phyloP scores from a whole-genome alignment of 331 rosid genomes.

The Dryas integrifolia region DNA sequence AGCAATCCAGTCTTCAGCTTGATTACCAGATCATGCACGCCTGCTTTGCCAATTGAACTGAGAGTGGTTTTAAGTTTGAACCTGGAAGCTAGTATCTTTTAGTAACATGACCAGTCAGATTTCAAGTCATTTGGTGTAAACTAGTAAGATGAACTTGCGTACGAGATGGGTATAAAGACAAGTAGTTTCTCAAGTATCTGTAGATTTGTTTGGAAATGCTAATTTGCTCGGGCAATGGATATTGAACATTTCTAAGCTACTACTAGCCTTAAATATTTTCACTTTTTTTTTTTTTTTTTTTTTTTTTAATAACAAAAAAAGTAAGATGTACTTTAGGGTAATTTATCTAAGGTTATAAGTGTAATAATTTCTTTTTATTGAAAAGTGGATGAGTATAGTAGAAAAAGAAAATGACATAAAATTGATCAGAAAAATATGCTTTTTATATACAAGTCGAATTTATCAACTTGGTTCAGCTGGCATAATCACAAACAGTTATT shows the following conservation, averaged over 20 bases:
- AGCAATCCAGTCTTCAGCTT: background rate
- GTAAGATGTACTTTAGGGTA: too few relatives aligned
- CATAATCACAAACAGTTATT: constrained; percentile 57
- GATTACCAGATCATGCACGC: background rate
- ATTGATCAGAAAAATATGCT: background rate
- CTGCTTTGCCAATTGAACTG: background rate
- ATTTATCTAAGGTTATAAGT: too few relatives aligned
- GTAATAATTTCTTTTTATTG: too few relatives aligned
- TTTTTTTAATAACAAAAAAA: too few relatives aligned
- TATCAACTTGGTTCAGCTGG: constrained; percentile 39
- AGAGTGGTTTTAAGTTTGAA: background rate
- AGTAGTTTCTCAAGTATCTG: background rate
- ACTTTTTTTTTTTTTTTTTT: too few relatives aligned
- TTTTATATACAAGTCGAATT: constrained; percentile 13
- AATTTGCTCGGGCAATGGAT: too few relatives aligned
- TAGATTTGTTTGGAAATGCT: too few relatives aligned
- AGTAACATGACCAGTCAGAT: background rate
- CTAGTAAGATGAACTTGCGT: background rate
- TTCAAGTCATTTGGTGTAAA: background rate
- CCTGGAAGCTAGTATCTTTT: too few relatives aligned
- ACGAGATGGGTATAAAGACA: background rate
- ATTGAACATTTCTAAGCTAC: too few relatives aligned
- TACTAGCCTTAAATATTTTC: too few relatives aligned
- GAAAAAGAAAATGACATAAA: too few relatives aligned
- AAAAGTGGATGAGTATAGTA: too few relatives aligned